Conservation (phyloP, 495 filamentous ascomycete species). For the Podospora appendiculata region DNA sequence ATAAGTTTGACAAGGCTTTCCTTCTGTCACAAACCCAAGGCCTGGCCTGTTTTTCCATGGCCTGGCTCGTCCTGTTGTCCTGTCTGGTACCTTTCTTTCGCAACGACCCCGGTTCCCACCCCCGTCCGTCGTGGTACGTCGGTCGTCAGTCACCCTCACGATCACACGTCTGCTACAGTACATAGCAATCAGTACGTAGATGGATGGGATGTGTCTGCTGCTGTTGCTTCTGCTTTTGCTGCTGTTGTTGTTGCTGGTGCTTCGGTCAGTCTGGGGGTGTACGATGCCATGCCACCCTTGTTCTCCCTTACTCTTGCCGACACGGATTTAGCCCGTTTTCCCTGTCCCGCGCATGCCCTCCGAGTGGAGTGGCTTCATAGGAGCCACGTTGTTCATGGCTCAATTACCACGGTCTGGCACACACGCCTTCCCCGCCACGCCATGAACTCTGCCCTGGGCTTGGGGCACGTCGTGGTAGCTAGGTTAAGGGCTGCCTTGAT, state of each 20-base stretch:
- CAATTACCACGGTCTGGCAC: slow-evolving; percentile 18
- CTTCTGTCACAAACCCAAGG: not conserved
- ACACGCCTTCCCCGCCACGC: slow-evolving; percentile 20
- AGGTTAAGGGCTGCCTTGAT: slow-evolving; percentile 12
- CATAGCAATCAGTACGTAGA: not conserved
- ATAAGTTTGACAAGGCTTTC: not conserved
- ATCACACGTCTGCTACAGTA: slow-evolving; percentile 18
- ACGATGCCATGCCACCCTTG: not conserved
- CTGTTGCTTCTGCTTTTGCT: not conserved
- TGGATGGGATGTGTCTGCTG: not conserved
- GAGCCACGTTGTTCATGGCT: slow-evolving; percentile 32
- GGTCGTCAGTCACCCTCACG: slow-evolving; percentile 11
- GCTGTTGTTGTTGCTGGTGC: not conserved
- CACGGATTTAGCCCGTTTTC: slow-evolving; percentile 21
- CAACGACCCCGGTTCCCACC: not conserved
- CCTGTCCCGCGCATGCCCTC: slow-evolving; percentile 18
- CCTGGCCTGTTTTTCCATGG: not conserved
- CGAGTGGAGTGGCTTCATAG: slow-evolving; percentile 22
- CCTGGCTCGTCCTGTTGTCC: too few species aligned
- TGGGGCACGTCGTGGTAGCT: slow-evolving; percentile 11
- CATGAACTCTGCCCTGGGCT: slow-evolving; percentile 6
- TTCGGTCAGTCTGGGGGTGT: slow-evolving; percentile 3
- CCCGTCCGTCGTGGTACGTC: not conserved
- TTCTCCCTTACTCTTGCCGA: slow-evolving; percentile 21
- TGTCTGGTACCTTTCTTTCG: not conserved